These are phyloP conservation scores for Avicennia marina DNA, from an alignment of 257 asterid species.

Conservation along the genomic window DNA sequence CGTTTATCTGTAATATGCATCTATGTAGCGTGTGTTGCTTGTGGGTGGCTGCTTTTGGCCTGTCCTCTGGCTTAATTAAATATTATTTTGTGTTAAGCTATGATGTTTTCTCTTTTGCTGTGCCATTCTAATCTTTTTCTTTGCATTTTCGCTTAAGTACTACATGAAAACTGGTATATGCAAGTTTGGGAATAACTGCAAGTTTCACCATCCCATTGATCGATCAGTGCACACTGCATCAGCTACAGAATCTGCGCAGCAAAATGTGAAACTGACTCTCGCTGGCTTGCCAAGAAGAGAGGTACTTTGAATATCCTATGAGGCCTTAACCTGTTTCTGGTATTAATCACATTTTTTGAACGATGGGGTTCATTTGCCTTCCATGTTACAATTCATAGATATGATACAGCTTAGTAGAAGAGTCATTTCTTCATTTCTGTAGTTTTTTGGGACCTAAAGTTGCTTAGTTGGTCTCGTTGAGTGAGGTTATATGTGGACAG, in stretches of 20 bases:
- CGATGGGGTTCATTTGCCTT: too few species aligned
- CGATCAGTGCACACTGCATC: slow-evolving; percentile 43
- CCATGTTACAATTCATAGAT: too few species aligned
- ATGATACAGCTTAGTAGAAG: too few species aligned
- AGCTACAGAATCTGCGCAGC: slow-evolving; percentile 38
- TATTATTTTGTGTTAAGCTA: slow-evolving; percentile 10
- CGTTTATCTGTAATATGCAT: slow-evolving; percentile 5
- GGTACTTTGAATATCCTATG: slow-evolving; percentile 40
- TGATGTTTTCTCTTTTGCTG: neutral
- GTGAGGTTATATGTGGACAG: too few species aligned
- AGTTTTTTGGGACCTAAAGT: too few species aligned
- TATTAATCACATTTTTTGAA: too few species aligned
- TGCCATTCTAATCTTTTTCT: neutral
- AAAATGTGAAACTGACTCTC: slow-evolving; percentile 70
- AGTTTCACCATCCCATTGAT: slow-evolving; percentile 86
- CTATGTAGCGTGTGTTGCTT: slow-evolving; percentile 4
- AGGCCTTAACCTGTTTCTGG: neutral
- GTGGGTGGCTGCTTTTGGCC: slow-evolving; percentile 1
- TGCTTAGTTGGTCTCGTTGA: too few species aligned
- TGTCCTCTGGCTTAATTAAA: slow-evolving; percentile 6
- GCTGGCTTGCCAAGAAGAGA: slow-evolving; percentile 97
- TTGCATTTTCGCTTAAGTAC: slow-evolving; percentile 39
- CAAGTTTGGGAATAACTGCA: slow-evolving; percentile 80
- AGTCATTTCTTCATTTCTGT: too few species aligned
- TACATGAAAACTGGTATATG: slow-evolving; percentile 94